Evolutionary conservation across 768 basidiomycete genomes (phyloP).

Genomic region (Mycena sanguinolenta): DNA sequence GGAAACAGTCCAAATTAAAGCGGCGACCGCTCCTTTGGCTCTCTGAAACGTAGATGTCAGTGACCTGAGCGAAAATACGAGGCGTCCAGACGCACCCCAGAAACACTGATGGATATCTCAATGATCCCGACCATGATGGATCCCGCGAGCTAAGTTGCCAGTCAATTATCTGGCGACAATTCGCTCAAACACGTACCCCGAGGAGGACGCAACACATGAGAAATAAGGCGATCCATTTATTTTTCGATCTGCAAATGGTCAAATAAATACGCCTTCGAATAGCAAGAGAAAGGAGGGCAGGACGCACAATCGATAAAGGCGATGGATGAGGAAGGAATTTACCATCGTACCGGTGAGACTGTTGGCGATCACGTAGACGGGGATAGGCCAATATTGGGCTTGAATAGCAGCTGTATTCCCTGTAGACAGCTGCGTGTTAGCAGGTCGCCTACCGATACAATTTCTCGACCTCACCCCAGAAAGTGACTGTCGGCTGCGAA

Average conservation of each 20-base stretch:
- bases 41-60: background rate
- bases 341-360: background rate
- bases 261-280: background rate
- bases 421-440: background rate
- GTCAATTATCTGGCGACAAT: background rate
- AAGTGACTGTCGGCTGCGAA: background rate
- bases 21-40: background rate
- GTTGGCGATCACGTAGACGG: conserved; percentile 5
- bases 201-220: background rate
- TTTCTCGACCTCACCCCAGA: background rate
- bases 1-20: background rate
- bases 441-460: background rate
- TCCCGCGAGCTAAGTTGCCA: background rate
- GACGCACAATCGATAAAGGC: conserved; percentile 4
- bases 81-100: background rate
- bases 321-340: conserved; percentile 4
- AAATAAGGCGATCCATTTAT: background rate
- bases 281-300: background rate
- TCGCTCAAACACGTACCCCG: background rate
- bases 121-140: background rate
- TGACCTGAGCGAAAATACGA: background rate
- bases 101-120: background rate
- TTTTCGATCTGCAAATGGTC: background rate
- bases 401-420: background rate
- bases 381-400: background rate